These are phyloP conservation scores for Argentina anserina DNA, from an alignment of 306 rosid species.

Conservation along the genomic window DNA sequence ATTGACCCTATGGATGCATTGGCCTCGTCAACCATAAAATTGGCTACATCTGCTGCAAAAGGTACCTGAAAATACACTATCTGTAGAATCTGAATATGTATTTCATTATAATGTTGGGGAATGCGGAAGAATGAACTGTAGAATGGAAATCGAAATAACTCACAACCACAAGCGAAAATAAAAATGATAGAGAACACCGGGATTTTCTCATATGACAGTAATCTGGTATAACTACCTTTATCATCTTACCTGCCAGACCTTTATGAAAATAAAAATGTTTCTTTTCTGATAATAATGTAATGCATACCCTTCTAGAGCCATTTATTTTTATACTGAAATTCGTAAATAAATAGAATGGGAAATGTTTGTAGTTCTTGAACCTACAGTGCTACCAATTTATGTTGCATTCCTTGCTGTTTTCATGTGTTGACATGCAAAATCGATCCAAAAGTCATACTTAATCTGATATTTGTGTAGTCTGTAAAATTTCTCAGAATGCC, in stretches of 20 bases:
- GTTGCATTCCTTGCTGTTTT: neutral
- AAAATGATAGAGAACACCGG: too few species aligned
- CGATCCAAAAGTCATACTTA: neutral
- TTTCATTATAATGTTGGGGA: too few species aligned
- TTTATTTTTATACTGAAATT: neutral
- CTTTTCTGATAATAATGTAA: neutral
- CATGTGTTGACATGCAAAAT: neutral
- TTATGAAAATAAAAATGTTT: neutral
- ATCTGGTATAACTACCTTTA: neutral
- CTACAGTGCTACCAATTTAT: neutral
- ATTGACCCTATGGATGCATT: constrained; percentile 40
- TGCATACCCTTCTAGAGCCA: neutral
- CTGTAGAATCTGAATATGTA: neutral
- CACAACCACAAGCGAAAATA: too few species aligned
- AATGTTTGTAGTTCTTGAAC: neutral
- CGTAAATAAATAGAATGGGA: too few species aligned
- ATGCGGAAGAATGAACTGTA: too few species aligned
- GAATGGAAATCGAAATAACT: too few species aligned
- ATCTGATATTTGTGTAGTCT: neutral
- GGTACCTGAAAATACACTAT: constrained; percentile 11
- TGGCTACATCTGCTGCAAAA: constrained; percentile 32
- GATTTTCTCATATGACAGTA: too few species aligned
- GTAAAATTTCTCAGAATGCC: neutral
- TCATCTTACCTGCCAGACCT: neutral
- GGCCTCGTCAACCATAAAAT: constrained; percentile 37